Base-by-base conservation (phyloP, 2,329 filamentous ascomycete genomes). In the Colletotrichum tofieldiae region DNA sequence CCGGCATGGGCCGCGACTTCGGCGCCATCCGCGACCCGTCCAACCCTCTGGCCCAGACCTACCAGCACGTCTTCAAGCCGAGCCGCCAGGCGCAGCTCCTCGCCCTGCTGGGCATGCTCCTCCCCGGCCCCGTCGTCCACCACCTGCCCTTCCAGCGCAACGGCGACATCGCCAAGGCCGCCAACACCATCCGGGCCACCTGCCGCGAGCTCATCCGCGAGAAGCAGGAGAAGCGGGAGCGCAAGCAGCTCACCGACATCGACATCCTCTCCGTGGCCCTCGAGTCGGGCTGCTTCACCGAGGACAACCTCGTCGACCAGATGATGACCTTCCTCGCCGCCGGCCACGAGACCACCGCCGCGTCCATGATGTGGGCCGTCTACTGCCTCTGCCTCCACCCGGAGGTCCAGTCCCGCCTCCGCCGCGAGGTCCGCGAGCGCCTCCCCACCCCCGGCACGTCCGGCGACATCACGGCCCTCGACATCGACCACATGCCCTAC, bases 241-340 rank as follows among this genome's bases (percentile, higher is more conserved):
- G 84, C 72, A 85, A 87, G 71, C 84, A 88, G 71, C 81, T 82
- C 32, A 82, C 82, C 1, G 90, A 91, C 56, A 81, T 89, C 9
- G 94, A 97, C 80, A 96, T 98, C 70, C 85, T 97, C 43, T 94
- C 92, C 1, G 93, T 96, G 0, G 94, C 94, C 20, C 85, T 97
- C 59, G 89, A 92, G 78, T 94, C 91, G 49, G 93, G 93, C 58
- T 90, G 86, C 7, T 96, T 97, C 82, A 88, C 84, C 16, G 93
- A 96, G 74, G 93, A 94, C 60, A 91, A 94, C 72, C 88, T 97
- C n/a, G 89, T 94, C 45, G 93, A 96, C 80, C 94, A 97, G 82
- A 89, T 96, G 79, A 96, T 97, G 93, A 97, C 94, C 0, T 96
- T 97, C 84, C 88, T 97, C 6, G 93, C 92, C 0, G 94, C 94